Evolutionary conservation across 169 alveolate genomes (phyloP), one percentile per base, ranked within the genome.

Genomic region (Babesia bovis): DNA sequence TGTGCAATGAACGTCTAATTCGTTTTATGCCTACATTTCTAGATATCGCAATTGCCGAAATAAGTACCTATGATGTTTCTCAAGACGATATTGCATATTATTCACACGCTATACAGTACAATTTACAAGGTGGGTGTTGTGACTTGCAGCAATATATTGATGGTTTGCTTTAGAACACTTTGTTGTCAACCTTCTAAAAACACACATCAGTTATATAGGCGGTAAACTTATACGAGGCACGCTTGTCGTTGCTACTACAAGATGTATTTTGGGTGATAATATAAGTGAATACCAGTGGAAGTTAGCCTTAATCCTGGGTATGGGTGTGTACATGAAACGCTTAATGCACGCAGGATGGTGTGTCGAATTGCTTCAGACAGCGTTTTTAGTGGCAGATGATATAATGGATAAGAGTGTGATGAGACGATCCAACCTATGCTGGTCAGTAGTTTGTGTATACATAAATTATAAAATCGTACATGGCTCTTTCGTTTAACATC

Each of bases 381-480:
- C 93, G 17, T 88, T 88, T 66, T 70, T 88, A 30, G 93, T 88
- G 28, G 93, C 93, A 5, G 93, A 88, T 55, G 93, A 88, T 40
- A 82, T 88, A 19, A 88, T 88, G 91, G 93, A 88, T 61, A 79
- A 81, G 35, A 85, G 93, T 26, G 77, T 72, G 23, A 88, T 66
- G 42, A 57, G 93, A 19, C 57, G 93, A 49, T 81, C 87, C 3
- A 83, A 84, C 53, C 50, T 73, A 30, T 88, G 93, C 71, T 88
- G 93, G 93, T 88, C 66, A 50, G 72, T 44, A 13, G 5, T 3
- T 59, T 42, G 5, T 21, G 7, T 17, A 5, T 47, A 26, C 12
- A 47, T 47, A 17, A 19, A 19, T 47, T 13, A 19, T 17, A 7
- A 26, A 7, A 47, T 26, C 17, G 55, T 19, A 19, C 19, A 47